Evolutionary conservation across 1,139 yeast genomes (phyloP), one percentile per base, ranked within the genome.

Genomic region (Kodamaea fungicola): DNA sequence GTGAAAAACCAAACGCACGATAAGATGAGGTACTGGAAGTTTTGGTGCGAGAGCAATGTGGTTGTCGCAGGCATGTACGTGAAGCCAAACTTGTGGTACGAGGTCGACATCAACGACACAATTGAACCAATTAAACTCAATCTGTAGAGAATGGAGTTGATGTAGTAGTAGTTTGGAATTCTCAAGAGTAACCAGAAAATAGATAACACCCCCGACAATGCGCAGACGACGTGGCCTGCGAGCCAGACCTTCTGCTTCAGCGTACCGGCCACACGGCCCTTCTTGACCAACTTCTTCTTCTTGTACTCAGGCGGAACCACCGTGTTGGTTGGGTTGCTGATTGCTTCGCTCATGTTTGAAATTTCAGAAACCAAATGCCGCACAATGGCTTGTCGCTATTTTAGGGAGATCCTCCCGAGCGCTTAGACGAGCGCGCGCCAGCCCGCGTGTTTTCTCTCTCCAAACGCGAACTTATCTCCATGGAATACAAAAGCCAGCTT

Each of bases 11-110:
- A 83, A 25, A 77, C 61, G 2, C 57, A 23, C 1, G 81, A 75
- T 43, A 83, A 63, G 5, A 76, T 46, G 43, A 79, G 59, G 50
- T 73, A 76, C 54, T 83, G 92, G 65, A 81, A 81, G 58, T 83
- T 83, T 46, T 79, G 85, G 32, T 83, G 80, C 12, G 86, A 76
- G 33, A 82, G 49, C 52, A 84, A 64, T 8, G 83, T 71, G 34
- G 75, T 65, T 50, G 74, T 67, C 8, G 78, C 69, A 7, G 90
- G 89, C 45, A 72, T 60, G 37, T 67, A 67, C 22, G 55, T 57
- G 36, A 73, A 54, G 10, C 80, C 80, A 63, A 78, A 82, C 45
- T 74, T 77, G 39, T 82, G 83, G 31, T 74, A 55, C 39, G 77
- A 64, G 1, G 87, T 73, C 29, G 80, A 63, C 1, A 71, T 49